Conservation (phyloP, 805 yeast species). For the Zygoascus ofunaensis region DNA sequence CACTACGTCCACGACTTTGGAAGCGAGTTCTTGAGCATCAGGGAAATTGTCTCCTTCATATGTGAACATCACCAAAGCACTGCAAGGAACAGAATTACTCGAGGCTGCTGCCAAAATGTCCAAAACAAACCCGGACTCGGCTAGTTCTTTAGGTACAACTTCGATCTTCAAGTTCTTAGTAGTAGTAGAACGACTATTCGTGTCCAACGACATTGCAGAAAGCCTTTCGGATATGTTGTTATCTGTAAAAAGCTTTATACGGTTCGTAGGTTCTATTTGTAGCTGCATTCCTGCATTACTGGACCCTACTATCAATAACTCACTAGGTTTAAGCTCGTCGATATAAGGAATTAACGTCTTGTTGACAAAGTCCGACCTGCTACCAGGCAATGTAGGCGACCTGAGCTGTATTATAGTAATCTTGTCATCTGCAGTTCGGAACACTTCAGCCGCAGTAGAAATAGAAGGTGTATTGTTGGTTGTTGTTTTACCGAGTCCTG, state of each 20-base stretch:
- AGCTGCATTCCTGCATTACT: slow-evolving; percentile 45
- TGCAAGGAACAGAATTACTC: background rate
- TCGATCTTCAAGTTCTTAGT: background rate
- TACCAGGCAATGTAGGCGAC: slow-evolving; percentile 72
- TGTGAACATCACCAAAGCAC: slow-evolving; percentile 43
- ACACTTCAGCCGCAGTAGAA: slow-evolving; percentile 61
- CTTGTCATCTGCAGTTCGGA: slow-evolving; percentile 28
- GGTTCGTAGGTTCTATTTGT: slow-evolving; percentile 3
- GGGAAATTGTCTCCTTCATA: slow-evolving; percentile 84
- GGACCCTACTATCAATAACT: slow-evolving; percentile 59
- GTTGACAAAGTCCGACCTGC: slow-evolving; percentile 39
- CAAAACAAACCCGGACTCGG: slow-evolving; percentile 8
- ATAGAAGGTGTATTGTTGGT: slow-evolving; percentile 27
- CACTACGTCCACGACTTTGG: slow-evolving; percentile 27
- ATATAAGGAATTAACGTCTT: slow-evolving; percentile 47
- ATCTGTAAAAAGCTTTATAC: slow-evolving; percentile 3
- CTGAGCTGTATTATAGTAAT: slow-evolving; percentile 68
- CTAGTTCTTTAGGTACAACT: slow-evolving; percentile 8
- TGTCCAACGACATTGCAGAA: background rate
- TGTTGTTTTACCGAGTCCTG: slow-evolving; percentile 1
- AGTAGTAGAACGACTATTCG: no score
- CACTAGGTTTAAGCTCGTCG: slow-evolving; percentile 30
- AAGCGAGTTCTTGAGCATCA: slow-evolving; percentile 55
- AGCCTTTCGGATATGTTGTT: slow-evolving; percentile 12
- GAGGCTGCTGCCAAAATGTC: background rate